Evolutionary conservation across 306 rosid species (phyloP).

Genomic region (Sphenostylis stenocarpa): DNA sequence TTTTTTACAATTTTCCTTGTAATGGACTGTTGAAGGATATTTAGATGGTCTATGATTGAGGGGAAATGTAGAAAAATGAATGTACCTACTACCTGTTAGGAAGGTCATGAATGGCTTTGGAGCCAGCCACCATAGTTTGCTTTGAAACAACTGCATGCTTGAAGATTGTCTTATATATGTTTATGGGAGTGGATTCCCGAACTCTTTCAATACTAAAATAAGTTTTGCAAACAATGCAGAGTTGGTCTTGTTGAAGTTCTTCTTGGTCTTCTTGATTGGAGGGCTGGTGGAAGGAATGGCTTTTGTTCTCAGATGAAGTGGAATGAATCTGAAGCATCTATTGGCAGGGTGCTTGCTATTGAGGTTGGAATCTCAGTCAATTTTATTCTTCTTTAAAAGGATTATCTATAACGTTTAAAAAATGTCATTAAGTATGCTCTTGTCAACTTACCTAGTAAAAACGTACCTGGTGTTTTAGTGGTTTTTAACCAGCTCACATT

Average conservation of each 20-base stretch:
- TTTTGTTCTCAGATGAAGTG: slow-evolving; percentile 97
- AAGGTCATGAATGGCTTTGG: neutral
- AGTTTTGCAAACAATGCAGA: slow-evolving; percentile 53
- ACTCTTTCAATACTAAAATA: slow-evolving; percentile 22
- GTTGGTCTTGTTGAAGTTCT: slow-evolving; percentile 98
- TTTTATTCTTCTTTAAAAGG: slow-evolving; percentile 8
- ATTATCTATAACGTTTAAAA: neutral
- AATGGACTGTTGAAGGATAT: neutral
- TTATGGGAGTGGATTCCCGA: neutral
- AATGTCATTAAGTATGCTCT: slow-evolving; percentile 10
- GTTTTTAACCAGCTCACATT: slow-evolving; percentile 5
- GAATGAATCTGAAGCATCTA: slow-evolving; percentile 99
- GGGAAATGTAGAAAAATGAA: neutral
- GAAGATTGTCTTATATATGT: neutral
- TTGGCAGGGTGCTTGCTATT: slow-evolving; percentile 95
- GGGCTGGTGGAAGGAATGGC: slow-evolving; percentile 97
- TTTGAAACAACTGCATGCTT: neutral
- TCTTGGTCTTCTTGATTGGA: slow-evolving; percentile 99
- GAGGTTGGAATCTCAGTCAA: slow-evolving; percentile 66
- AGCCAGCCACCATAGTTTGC: neutral
- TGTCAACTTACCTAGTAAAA: slow-evolving; percentile 2
- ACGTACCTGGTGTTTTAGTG: neutral
- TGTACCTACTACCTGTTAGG: neutral
- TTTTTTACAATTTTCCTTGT: neutral
- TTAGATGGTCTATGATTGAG: neutral